Conservation (phyloP, 1,284 basidiomycete species). For the Ceratobasidium sp. region DNA sequence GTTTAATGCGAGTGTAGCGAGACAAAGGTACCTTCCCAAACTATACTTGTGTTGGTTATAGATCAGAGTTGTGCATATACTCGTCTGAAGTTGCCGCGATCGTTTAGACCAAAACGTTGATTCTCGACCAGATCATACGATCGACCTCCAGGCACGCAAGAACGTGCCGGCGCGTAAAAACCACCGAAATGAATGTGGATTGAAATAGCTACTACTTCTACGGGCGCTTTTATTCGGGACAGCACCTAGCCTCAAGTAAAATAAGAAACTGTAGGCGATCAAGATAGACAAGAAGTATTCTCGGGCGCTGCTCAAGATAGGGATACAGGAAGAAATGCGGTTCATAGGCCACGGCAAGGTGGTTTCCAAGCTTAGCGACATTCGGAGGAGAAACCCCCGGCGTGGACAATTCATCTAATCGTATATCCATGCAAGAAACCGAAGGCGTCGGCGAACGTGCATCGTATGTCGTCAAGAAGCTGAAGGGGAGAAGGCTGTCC, state of each 20-base stretch:
- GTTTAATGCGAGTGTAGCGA: too few species aligned
- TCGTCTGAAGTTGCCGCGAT: too few species aligned
- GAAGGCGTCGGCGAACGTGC: neutral
- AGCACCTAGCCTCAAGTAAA: neutral
- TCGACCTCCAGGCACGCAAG: neutral
- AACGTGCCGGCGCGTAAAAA: neutral
- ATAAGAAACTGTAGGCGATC: neutral
- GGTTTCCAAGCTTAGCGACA: conserved; percentile 3
- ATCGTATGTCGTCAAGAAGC: neutral
- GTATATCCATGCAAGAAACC: conserved; percentile 2
- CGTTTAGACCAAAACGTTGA: neutral
- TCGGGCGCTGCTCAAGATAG: neutral
- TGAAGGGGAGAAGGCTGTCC: neutral
- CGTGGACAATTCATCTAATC: conserved; percentile 15
- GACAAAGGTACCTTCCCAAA: too few species aligned
- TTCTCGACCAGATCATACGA: neutral
- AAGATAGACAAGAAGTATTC: neutral
- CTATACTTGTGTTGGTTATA: too few species aligned
- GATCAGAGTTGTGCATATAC: neutral
- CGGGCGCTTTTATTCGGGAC: neutral
- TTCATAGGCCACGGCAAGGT: conserved; percentile 16
- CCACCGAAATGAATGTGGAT: neutral
- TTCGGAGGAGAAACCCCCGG: conserved; percentile 32
- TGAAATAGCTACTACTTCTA: neutral
- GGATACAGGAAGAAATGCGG: neutral